Evolutionary conservation across 2,329 filamentous ascomycete species (phyloP), one percentile per base, ranked within the genome.

Genomic region (Apiospora aurea): DNA sequence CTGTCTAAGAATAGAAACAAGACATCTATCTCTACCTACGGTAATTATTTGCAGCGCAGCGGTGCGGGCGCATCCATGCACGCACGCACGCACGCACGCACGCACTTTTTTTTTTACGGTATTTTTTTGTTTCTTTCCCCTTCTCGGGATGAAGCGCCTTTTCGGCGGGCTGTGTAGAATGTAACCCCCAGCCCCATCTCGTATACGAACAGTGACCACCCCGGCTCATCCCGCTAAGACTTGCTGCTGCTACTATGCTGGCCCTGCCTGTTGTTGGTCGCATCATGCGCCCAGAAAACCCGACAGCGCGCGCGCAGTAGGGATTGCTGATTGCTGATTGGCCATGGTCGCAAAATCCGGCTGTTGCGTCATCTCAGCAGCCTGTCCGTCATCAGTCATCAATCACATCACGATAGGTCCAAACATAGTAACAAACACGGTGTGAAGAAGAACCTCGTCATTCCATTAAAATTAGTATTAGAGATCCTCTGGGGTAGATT

Each of bases 381-480:
- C 26, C 67, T 29, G 10, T 13, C 64, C 44, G n/a, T 46, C 67
- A 68, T 64, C 64, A 67, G n/a, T 46, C 67, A 68, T 64, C 24
- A 21, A 21, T n/a, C 67, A 46, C 43, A 68, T 26, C 24, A 7
- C 43, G n/a, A 29, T 46, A 46, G 18, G 29, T 13, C n/a, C 67
- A 26, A 18, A 41, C 6, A n/a, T 38, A 44, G 4, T 44, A 26
- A 44, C 21, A 38, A 6, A 16, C 18, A 29, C 0, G 21, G 11
- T 8, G 13, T 26, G 46, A 57, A 21, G 47, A 26, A 57, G 34
- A 69, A 44, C 49, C 57, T 70, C 69, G 51, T 67, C 24, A 64
- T 57, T 51, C 69, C 68, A 72, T 72, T 71, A 72, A 21, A 61
- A 72, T 72, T 72, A 72, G 46, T 66, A 72, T 72, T 72, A 72